Conservation (phyloP, 306 rosid genomes). For the Cotoneaster glaucophyllus region DNA sequence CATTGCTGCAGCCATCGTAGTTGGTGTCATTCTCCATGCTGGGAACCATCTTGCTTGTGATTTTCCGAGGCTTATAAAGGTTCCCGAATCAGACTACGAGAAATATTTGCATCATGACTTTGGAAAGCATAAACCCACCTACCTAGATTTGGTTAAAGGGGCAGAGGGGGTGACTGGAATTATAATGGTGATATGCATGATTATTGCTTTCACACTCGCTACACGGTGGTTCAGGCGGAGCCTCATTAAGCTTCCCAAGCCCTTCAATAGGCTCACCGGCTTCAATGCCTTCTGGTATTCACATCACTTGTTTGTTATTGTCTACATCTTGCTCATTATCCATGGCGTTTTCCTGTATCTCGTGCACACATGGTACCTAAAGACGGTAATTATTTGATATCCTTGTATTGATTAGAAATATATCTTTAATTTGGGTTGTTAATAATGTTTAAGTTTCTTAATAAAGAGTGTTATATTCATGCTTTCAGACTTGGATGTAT, state of each 20-base stretch:
- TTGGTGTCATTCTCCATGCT: slow-evolving; percentile 79
- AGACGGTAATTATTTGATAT: slow-evolving; percentile 52
- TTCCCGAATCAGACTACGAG: slow-evolving; percentile 27
- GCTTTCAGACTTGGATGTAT: slow-evolving; percentile 91
- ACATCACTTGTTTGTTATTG: slow-evolving; percentile 91
- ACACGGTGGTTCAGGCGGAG: slow-evolving; percentile 86
- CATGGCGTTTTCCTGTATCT: slow-evolving; percentile 74
- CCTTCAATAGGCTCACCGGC: slow-evolving; percentile 86
- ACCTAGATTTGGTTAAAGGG: slow-evolving; percentile 51
- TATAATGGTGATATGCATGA: slow-evolving; percentile 71
- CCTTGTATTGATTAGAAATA: not conserved
- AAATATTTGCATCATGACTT: slow-evolving; percentile 39
- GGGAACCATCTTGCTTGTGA: slow-evolving; percentile 97
- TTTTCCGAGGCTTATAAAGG: slow-evolving; percentile 57
- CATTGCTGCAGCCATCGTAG: slow-evolving; percentile 79
- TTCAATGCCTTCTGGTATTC: slow-evolving; percentile 99
- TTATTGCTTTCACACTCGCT: slow-evolving; percentile 83
- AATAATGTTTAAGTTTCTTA: not conserved
- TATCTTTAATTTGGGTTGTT: not conserved
- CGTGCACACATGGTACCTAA: slow-evolving; percentile 58
- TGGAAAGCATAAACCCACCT: slow-evolving; percentile 57
- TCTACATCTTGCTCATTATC: slow-evolving; percentile 69
- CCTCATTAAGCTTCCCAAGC: slow-evolving; percentile 82
- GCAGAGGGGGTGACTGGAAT: slow-evolving; percentile 84
- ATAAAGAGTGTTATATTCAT: slow-evolving; percentile 3